phyloP scores from a whole-genome alignment of 306 rosid species.

The Vigna mungo region DNA sequence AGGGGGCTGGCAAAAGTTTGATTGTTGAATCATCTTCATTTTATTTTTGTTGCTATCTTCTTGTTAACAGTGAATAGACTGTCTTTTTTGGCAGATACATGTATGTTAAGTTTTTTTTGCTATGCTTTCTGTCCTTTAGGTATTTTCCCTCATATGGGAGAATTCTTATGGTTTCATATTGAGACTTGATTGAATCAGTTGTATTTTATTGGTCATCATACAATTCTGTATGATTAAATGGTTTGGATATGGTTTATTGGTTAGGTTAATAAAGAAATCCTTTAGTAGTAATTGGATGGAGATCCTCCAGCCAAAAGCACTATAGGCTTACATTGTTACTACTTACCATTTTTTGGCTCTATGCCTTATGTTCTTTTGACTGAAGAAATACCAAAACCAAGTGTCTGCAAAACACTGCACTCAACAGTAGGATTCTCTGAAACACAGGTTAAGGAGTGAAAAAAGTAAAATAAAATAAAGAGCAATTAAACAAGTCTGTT shows the following conservation, averaged over 20 bases:
- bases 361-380: constrained; percentile 9
- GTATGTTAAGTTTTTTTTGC: background rate
- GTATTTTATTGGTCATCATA: background rate
- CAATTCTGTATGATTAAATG: constrained; percentile 8
- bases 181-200: constrained; percentile 2
- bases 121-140: constrained; percentile 22
- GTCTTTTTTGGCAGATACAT: background rate
- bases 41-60: constrained; percentile 8
- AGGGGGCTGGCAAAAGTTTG: background rate
- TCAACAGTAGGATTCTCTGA: constrained; percentile 18
- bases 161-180: constrained; percentile 7
- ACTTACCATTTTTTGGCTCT: constrained; percentile 17
- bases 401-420: constrained; percentile 21
- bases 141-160: constrained; percentile 14
- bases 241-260: background rate
- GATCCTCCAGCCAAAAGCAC: background rate
- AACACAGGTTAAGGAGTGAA: background rate
- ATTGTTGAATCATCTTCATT: constrained; percentile 28
- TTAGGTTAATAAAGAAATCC: constrained; percentile 2
- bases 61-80: background rate
- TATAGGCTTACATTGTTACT: constrained; percentile 19
- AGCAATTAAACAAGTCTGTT: background rate
- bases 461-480: background rate
- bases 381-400: constrained; percentile 18
- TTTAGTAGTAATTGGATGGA: constrained; percentile 3